Evolutionary conservation across 805 yeast species (phyloP).

Genomic region (Tetrapisispora iriomotensis): DNA sequence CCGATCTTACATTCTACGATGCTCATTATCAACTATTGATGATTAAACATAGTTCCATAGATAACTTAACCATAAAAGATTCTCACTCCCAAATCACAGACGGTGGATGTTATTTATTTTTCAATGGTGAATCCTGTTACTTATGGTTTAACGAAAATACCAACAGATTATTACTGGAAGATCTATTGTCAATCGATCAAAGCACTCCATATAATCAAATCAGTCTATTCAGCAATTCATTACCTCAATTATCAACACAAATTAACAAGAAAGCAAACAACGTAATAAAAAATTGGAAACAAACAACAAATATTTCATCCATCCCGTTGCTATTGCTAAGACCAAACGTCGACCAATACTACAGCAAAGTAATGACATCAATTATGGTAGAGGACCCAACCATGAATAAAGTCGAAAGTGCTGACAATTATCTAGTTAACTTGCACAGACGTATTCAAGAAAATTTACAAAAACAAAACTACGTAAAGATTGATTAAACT

Average conservation of each 20-base stretch:
- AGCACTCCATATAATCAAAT: conserved; percentile 12
- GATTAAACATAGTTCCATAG: conserved; percentile 33
- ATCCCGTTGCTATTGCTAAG: conserved; percentile 18
- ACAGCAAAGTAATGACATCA: conserved; percentile 35
- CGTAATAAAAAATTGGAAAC: conserved; percentile 39
- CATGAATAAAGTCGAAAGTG: conserved; percentile 44
- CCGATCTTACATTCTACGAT: conserved; percentile 41
- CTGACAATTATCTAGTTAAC: conserved; percentile 55
- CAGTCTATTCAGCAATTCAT: conserved; percentile 31
- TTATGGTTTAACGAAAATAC: conserved; percentile 63
- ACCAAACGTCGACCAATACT: conserved; percentile 20
- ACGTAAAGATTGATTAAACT: conserved; percentile 15
- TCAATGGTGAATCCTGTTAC: conserved; percentile 49
- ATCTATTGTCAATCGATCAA: conserved; percentile 54
- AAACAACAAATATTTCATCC: conserved; percentile 10
- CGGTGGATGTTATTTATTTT: conserved; percentile 69
- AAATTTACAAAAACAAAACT: conserved; percentile 41
- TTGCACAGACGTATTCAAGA: conserved; percentile 58
- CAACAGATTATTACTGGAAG: conserved; percentile 53
- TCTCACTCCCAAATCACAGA: conserved; percentile 34
- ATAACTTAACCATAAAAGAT: conserved; percentile 33
- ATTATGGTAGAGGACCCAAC: conserved; percentile 66
- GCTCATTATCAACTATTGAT: conserved; percentile 33
- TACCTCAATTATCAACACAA: conserved; percentile 63
- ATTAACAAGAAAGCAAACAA: conserved; percentile 58